Conservation (phyloP, 2,329 filamentous ascomycete genomes). For the Stemphylium lycopersici region DNA sequence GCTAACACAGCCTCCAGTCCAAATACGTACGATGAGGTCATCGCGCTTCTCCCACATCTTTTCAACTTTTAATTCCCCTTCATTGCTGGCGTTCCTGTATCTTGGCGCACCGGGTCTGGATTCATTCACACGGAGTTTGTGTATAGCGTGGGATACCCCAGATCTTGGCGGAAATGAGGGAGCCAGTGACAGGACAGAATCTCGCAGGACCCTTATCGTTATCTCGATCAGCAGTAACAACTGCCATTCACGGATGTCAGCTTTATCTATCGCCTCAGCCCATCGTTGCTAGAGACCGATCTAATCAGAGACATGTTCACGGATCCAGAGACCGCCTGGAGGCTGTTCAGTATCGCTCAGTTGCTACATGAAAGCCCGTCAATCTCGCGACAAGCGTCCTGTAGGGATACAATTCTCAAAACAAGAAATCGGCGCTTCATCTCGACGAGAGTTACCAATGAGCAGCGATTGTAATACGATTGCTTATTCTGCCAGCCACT, state of each 20-base stretch:
- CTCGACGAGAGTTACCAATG: neutral
- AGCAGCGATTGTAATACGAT: neutral
- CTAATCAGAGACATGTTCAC: conserved; percentile 7
- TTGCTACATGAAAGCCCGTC: neutral
- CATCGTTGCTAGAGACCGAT: conserved; percentile 14
- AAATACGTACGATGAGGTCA: conserved; percentile 48
- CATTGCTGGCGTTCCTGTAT: conserved; percentile 31
- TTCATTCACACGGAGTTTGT: conserved; percentile 15
- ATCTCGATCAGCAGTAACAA: conserved; percentile 43
- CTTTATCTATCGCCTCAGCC: conserved; percentile 32
- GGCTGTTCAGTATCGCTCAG: neutral
- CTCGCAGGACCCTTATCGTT: conserved; percentile 44
- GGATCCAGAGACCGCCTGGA: neutral
- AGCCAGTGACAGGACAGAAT: conserved; percentile 32
- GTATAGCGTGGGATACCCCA: conserved; percentile 35
- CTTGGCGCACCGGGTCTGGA: conserved; percentile 24
- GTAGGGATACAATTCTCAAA: neutral
- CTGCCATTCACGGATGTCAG: conserved; percentile 24
- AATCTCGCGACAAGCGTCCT: neutral
- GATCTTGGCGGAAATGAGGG: conserved; percentile 18
- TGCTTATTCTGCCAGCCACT: neutral
- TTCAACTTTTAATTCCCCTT: conserved; percentile 7
- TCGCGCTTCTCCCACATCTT: neutral
- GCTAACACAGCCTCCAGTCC: conserved; percentile 32
- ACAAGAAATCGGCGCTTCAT: neutral